Conservation (phyloP, 2,329 filamentous ascomycete genomes). For the Cordyceps javanica region DNA sequence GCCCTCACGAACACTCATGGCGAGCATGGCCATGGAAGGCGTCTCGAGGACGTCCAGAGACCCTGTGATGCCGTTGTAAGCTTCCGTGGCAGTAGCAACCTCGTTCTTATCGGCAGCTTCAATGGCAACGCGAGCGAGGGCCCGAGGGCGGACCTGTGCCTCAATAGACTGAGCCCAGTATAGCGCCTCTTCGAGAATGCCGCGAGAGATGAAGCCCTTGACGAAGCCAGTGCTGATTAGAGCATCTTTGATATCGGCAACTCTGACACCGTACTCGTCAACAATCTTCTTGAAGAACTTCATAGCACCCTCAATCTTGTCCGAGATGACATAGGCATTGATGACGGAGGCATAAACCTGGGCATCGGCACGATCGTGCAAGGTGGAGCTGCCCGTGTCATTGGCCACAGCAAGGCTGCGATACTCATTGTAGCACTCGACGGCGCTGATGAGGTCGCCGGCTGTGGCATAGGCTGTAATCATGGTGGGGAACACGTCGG, state of each 20-base stretch:
- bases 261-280: constrained; percentile 50
- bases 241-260: constrained; percentile 60
- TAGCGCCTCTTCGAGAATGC: constrained; percentile 67
- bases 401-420: constrained; percentile 79
- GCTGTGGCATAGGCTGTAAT: constrained; percentile 84
- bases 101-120: constrained; percentile 74
- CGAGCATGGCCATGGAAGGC: constrained; percentile 74
- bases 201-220: constrained; percentile 65
- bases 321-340: constrained; percentile 78
- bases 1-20: constrained; percentile 77
- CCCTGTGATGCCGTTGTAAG: constrained; percentile 53
- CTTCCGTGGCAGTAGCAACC: constrained; percentile 58
- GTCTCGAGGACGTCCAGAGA: constrained; percentile 44
- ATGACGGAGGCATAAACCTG: constrained; percentile 89
- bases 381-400: constrained; percentile 63
- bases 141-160: constrained; percentile 49
- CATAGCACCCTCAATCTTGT: constrained; percentile 72
- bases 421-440: constrained; percentile 95
- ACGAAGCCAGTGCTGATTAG: constrained; percentile 72
- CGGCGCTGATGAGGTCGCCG: constrained; percentile 78
- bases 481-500: constrained; percentile 84
- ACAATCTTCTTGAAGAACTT: constrained; percentile 82
- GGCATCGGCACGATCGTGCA: constrained; percentile 69
- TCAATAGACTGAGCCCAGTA: constrained; percentile 63
- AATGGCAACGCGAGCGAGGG: constrained; percentile 68